Percentiles rank a stretch among this genome's conserved stretches.
Evolutionary conservation across 768 basidiomycete genomes (phyloP).

Genomic region (Pisolithus tinctorius): DNA sequence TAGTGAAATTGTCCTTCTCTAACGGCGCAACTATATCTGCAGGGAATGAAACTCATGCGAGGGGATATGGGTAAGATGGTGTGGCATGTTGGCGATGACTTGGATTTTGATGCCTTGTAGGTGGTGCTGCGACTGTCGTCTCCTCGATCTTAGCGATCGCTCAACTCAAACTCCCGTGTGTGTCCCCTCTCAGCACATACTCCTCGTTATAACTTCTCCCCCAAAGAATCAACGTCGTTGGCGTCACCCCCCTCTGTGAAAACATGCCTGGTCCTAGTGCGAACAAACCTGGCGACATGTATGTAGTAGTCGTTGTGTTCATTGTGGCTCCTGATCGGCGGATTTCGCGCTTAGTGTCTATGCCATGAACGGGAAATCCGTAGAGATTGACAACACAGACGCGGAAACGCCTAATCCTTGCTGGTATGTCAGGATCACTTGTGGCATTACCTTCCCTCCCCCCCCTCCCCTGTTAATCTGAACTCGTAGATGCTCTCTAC

Average conservation of each 20-base stretch:
- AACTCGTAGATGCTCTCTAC: constrained; percentile 64
- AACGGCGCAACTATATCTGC: neutral
- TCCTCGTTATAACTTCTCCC: neutral
- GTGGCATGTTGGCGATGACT: neutral
- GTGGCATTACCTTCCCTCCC: neutral
- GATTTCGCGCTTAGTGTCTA: constrained; percentile 44
- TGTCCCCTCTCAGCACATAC: constrained; percentile 3
- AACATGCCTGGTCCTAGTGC: constrained; percentile 73
- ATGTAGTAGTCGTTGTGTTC: constrained; percentile 14
- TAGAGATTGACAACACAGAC: constrained; percentile 86
- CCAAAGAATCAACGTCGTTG: constrained; percentile 65
- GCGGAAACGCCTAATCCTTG: constrained; percentile 70
- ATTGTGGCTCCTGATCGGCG: neutral
- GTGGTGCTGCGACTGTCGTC: constrained; percentile 76
- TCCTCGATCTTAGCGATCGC: constrained; percentile 73
- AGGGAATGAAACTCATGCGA: constrained; percentile 83
- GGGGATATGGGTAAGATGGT: constrained; percentile 74
- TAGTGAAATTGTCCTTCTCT: neutral
- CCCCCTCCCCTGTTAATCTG: neutral
- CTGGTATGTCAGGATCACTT: constrained; percentile 37
- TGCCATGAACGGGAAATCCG: constrained; percentile 83
- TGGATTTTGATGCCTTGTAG: constrained; percentile 23
- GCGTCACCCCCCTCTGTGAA: constrained; percentile 70
- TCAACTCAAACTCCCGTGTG: constrained; percentile 72
- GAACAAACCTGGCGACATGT: constrained; percentile 83